phyloP scores from a whole-genome alignment of 108 stramenopile genomes.

The Mediolabrus comicus region DNA sequence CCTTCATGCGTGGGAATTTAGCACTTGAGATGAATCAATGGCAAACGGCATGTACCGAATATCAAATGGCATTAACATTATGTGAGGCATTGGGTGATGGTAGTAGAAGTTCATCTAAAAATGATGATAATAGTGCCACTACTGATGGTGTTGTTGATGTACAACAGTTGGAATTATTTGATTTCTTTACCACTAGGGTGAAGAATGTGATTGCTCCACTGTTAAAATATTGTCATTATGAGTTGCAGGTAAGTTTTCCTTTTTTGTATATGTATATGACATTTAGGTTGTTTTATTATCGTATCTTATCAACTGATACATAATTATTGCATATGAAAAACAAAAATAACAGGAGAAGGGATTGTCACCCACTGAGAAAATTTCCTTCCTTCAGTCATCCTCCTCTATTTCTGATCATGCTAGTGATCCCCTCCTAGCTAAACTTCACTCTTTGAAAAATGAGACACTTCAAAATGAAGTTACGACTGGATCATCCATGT shows the following conservation, averaged over 20 bases:
- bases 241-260: conserved; percentile 45
- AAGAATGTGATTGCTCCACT: conserved; percentile 70
- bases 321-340: neutral
- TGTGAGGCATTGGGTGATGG: conserved; percentile 26
- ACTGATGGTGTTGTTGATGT: conserved; percentile 22
- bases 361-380: conserved; percentile 14
- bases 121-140: neutral
- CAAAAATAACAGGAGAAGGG: conserved; percentile 24
- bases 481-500: conserved; percentile 10
- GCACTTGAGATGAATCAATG: conserved; percentile 27
- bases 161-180: conserved; percentile 53
- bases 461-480: conserved; percentile 16
- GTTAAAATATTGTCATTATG: conserved; percentile 77
- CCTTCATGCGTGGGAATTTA: too few relatives aligned
- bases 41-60: conserved; percentile 54
- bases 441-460: conserved; percentile 8
- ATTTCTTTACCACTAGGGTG: conserved; percentile 74
- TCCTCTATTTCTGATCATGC: neutral
- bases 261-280: too few relatives aligned
- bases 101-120: neutral
- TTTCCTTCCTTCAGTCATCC: conserved; percentile 9
- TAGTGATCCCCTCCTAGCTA: conserved; percentile 10
- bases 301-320: neutral
- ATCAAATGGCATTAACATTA: conserved; percentile 46
- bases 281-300: neutral